Conservation (phyloP, 2,329 filamentous ascomycete species). For the Clonostachys rhizophaga region DNA sequence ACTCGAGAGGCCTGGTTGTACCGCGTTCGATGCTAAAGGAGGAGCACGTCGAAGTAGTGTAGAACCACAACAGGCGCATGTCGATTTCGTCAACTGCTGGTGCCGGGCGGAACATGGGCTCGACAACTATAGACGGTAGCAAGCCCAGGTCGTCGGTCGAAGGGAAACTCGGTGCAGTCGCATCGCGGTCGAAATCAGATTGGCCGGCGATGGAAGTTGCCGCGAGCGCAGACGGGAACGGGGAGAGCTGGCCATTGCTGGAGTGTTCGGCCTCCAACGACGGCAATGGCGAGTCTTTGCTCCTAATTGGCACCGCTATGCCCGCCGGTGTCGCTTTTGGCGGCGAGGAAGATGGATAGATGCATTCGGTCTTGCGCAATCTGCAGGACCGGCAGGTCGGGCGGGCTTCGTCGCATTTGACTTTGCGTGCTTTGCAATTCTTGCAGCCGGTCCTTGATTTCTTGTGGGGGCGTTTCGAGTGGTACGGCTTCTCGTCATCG, state of each 20-base stretch:
- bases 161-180: not conserved
- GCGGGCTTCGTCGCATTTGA: slow-evolving; percentile 48
- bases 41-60: slow-evolving; percentile 36
- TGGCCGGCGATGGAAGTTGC: not conserved
- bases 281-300: too few relatives aligned
- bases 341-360: slow-evolving; percentile 26
- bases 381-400: slow-evolving; percentile 45
- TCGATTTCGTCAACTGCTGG: slow-evolving; percentile 31
- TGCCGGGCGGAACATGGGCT: slow-evolving; percentile 21
- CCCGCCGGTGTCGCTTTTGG: too few relatives aligned
- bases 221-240: not conserved
- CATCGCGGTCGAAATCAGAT: not conserved
- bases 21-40: slow-evolving; percentile 38
- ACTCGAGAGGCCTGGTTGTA: slow-evolving; percentile 24
- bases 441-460: slow-evolving; percentile 49
- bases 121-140: slow-evolving; percentile 7
- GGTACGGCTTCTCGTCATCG: slow-evolving; percentile 15
- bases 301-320: too few relatives aligned
- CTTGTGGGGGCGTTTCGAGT: slow-evolving; percentile 46
- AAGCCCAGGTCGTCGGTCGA: too few relatives aligned
- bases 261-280: not conserved
- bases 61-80: slow-evolving; percentile 53
- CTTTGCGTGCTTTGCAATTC: slow-evolving; percentile 50
- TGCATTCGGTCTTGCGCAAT: slow-evolving; percentile 39
- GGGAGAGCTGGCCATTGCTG: not conserved